These are phyloP conservation scores for Aspergillus sclerotioniger DNA, from an alignment of 495 filamentous ascomycete genomes.

Conservation along the genomic window DNA sequence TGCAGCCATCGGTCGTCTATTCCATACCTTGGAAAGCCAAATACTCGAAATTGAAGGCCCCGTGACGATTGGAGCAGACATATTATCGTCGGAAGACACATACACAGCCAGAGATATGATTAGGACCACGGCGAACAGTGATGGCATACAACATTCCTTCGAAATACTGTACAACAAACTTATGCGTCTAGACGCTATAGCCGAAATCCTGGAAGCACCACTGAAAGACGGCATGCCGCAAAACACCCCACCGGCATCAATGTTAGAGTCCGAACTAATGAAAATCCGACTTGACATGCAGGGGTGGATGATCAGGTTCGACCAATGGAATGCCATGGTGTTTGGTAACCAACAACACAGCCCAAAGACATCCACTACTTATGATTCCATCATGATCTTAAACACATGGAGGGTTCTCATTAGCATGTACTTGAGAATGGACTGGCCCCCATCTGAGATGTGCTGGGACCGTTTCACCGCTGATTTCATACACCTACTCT, in stretches of 20 bases:
- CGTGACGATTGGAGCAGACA: not conserved
- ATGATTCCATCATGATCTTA: not conserved
- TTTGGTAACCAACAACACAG: not conserved
- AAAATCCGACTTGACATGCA: not conserved
- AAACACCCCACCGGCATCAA: no score
- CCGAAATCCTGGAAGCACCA: not conserved
- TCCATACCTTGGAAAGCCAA: not conserved
- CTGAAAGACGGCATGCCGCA: not conserved
- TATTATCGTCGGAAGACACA: no score
- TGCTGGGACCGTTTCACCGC: not conserved
- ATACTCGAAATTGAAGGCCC: not conserved
- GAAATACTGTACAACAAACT: not conserved
- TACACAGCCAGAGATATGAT: no score
- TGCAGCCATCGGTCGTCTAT: not conserved
- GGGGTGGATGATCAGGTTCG: not conserved
- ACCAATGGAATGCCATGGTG: not conserved
- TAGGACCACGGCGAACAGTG: not conserved
- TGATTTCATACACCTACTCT: not conserved
- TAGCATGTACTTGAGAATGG: not conserved
- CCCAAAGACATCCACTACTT: not conserved
- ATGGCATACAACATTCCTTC: not conserved
- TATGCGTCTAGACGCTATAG: not conserved
- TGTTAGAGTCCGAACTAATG: not conserved
- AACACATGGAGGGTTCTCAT: not conserved
- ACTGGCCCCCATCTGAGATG: conserved; percentile 1